phyloP scores from a whole-genome alignment of 805 yeast genomes.

The Wickerhamomyces ciferrii region DNA sequence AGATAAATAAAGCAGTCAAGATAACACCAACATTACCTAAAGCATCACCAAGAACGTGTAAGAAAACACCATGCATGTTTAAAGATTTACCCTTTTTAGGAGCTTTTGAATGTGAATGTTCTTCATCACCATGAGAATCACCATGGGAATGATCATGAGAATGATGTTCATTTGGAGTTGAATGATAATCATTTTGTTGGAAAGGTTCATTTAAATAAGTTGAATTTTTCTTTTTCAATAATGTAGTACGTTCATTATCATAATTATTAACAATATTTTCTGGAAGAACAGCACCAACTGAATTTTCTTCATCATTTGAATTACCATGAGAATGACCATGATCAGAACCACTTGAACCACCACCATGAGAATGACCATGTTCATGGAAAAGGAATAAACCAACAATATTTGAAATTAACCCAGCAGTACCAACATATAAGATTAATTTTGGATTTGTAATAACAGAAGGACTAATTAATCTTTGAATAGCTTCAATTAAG shows the following conservation, averaged over 20 bases:
- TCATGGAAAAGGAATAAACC: conserved; percentile 90
- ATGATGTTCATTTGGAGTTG: conserved; percentile 6
- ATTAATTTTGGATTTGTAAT: conserved; percentile 82
- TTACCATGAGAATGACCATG: conserved; percentile 32
- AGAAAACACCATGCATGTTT: conserved; percentile 95
- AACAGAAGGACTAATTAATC: conserved; percentile 75
- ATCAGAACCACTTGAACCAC: conserved; percentile 27
- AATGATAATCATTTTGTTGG: conserved; percentile 14
- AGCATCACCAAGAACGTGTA: conserved; percentile 96
- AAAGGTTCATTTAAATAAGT: conserved; percentile 12
- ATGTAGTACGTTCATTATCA: conserved; percentile 14
- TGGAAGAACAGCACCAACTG: conserved; percentile 34
- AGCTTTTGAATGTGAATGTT: conserved; percentile 2
- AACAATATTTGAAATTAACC: conserved; percentile 73
- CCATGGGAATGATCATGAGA: conserved; percentile 6
- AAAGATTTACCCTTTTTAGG: conserved; percentile 48
- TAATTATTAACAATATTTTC: conserved; percentile 38
- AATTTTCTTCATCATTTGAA: conserved; percentile 18
- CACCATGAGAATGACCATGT: conserved; percentile 55
- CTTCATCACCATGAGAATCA: conserved; percentile 3
- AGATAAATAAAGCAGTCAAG: conserved; percentile 80
- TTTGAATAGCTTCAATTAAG: conserved; percentile 86
- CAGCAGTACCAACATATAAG: conserved; percentile 76
- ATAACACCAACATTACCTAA: conserved; percentile 94
- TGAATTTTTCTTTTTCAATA: conserved; percentile 5